Percentiles rank a stretch among this genome's conserved stretches.
Evolutionary conservation across 1,284 basidiomycete genomes (phyloP).

Genomic region (Wallemia mellicola): DNA sequence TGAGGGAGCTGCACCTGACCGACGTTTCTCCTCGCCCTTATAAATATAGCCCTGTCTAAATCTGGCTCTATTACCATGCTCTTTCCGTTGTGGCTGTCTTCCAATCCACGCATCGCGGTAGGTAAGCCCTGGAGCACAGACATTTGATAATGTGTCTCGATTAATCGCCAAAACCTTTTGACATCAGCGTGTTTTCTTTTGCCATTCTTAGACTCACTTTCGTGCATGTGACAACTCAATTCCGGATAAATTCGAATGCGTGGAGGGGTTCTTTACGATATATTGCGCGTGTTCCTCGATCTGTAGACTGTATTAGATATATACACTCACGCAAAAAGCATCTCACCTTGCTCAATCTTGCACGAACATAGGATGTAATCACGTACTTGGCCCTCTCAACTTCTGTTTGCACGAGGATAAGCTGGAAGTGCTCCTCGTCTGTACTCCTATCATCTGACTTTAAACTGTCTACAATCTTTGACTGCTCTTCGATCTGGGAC

Average conservation of each 20-base stretch:
- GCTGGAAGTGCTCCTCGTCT: slow-evolving; percentile 67
- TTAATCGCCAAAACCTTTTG: slow-evolving; percentile 33
- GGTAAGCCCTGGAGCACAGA: slow-evolving; percentile 53
- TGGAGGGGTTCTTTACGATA: slow-evolving; percentile 32
- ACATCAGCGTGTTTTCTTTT: slow-evolving; percentile 2
- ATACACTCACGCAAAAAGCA: slow-evolving; percentile 1
- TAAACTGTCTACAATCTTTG: slow-evolving; percentile 24
- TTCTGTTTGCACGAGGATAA: slow-evolving; percentile 70
- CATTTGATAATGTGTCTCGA: slow-evolving; percentile 37
- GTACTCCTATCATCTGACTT: slow-evolving; percentile 44
- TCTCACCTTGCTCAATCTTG: slow-evolving; percentile 47
- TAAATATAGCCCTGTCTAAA: background rate
- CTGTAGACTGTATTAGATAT: slow-evolving; percentile 17
- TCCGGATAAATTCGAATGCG: slow-evolving; percentile 40
- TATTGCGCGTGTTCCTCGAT: slow-evolving; percentile 58
- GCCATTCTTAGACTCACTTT: slow-evolving; percentile 19
- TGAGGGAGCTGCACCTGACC: background rate
- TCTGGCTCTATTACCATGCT: slow-evolving; percentile 30
- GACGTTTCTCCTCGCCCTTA: background rate
- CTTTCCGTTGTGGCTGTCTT: slow-evolving; percentile 31
- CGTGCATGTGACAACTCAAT: slow-evolving; percentile 48
- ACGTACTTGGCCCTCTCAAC: slow-evolving; percentile 73
- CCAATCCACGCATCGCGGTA: slow-evolving; percentile 34
- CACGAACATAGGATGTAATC: slow-evolving; percentile 56
- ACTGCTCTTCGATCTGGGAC: slow-evolving; percentile 61